Percentiles rank a stretch among this genome's conserved stretches.
Conservation (phyloP, 306 rosid species). For the Lathyrus tuberosus region DNA sequence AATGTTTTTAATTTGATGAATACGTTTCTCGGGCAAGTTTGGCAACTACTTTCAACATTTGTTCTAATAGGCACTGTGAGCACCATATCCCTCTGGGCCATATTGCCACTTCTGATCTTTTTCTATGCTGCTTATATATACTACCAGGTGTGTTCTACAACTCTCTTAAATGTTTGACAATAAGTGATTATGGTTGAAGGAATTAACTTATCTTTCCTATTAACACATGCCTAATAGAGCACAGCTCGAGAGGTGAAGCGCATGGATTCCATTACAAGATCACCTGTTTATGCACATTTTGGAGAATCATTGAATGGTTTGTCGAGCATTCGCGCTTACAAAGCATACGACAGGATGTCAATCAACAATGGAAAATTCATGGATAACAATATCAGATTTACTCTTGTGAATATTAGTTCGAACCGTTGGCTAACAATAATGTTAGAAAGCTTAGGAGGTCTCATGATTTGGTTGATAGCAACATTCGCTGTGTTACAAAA, state of each 20-base stretch:
- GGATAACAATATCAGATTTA: constrained; percentile 85
- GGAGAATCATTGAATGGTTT: constrained; percentile 92
- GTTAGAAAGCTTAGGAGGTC: constrained; percentile 80
- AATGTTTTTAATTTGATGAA: constrained; percentile 54
- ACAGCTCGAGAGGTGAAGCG: constrained; percentile 87
- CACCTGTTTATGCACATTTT: constrained; percentile 92
- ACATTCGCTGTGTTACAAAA: constrained; percentile 85
- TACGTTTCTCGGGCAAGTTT: constrained; percentile 66
- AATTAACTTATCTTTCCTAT: constrained; percentile 15
- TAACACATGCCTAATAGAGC: constrained; percentile 51
- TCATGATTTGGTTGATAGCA: constrained; percentile 88
- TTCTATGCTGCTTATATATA: constrained; percentile 76
- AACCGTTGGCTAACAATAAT: constrained; percentile 75
- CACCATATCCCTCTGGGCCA: constrained; percentile 88
- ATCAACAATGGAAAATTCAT: constrained; percentile 68
- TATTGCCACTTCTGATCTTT: constrained; percentile 80
- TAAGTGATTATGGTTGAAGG: too few relatives aligned
- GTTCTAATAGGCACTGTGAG: constrained; percentile 80
- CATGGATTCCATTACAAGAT: constrained; percentile 80
- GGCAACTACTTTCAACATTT: constrained; percentile 86
- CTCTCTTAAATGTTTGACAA: too few relatives aligned
- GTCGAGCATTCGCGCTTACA: constrained; percentile 75
- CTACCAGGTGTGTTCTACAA: constrained; percentile 63
- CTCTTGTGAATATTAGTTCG: constrained; percentile 62
- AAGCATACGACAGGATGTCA: constrained; percentile 82